Base-by-base conservation (phyloP, 2,329 filamentous ascomycete genomes). In the Hymenoscyphus repandus region DNA sequence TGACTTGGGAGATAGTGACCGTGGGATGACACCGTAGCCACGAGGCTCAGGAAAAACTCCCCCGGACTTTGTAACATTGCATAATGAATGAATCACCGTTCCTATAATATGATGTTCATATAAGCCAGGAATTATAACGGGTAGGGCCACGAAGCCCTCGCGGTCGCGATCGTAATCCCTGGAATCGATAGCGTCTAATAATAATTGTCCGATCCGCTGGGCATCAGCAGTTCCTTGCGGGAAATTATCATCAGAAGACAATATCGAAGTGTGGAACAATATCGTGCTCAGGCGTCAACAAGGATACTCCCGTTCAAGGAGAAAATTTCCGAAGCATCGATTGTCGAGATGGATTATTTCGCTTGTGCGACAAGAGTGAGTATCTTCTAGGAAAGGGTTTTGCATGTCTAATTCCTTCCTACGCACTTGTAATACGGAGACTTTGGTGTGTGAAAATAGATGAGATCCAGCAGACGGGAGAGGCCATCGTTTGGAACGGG, bases 41-140 rank as follows among this genome's bases (percentile, higher is more conserved):
- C 56, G 56, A 60, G 56, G 56, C 44, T 49, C 45, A 48, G 27
- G 55, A 44, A 36, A 31, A 22, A 15, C 4, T 17, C 46, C 46
- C 18, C 33, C 31, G n/a, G 12, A 31, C 27, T 46, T 46, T 30
- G 43, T 31, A 20, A 38, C 34, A 40, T 45, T 52, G 56, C 56
- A 58, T 56, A 52, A 54, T 47, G 54, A 55, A 52, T 37, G 43
- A 55, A 50, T 46, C 46, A 53, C 45, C 34, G 42, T 38, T 36
- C 27, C 52, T 55, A 61, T 62, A 61, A 51, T 22, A 58, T 52
- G 57, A 61, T 62, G 53, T 7, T 56, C 58, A 58, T 61, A 61
- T 61, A 47, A 48, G 40, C 51, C 41, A 45, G 49, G 55, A 50
- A 39, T 17, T 9, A n/a, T 46, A n/a, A 45, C 45, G 32, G 42